phyloP scores from a whole-genome alignment of 2,329 filamentous ascomycete genomes.

The Aspergillus sojae region DNA sequence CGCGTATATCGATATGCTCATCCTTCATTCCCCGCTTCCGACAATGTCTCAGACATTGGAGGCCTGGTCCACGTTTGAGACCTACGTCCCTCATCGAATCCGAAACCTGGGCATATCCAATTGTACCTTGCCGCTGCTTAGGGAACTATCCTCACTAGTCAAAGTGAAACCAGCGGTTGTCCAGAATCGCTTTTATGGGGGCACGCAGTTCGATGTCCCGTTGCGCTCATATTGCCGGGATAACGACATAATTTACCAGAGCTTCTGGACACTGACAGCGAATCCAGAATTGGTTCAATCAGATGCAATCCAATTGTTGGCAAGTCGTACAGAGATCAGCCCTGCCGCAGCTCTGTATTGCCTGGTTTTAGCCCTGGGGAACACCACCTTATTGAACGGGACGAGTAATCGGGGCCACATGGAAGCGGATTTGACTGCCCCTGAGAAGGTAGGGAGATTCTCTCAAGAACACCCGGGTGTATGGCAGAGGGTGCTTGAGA shows the following conservation, averaged over 20 bases:
- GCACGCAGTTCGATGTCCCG: conserved; percentile 61
- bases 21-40: conserved; percentile 61
- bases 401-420: conserved; percentile 57
- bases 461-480: conserved; percentile 48
- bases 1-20: conserved; percentile 59
- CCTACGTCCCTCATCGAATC: conserved; percentile 66
- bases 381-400: conserved; percentile 57
- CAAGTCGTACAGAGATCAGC: conserved; percentile 45
- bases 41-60: conserved; percentile 57
- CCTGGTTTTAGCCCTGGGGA: conserved; percentile 57
- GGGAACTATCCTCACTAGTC: conserved; percentile 50
- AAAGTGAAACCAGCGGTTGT: conserved; percentile 63
- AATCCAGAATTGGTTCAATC: conserved; percentile 56
- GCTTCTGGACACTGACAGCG: conserved; percentile 64
- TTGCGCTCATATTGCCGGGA: conserved; percentile 61
- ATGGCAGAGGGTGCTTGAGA: conserved; percentile 54
- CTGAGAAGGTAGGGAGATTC: conserved; percentile 46
- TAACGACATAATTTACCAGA: conserved; percentile 58
- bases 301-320: conserved; percentile 54
- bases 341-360: conserved; percentile 56
- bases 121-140: conserved; percentile 60
- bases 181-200: conserved; percentile 72
- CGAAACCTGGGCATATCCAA: conserved; percentile 77
- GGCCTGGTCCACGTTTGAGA: conserved; percentile 68
- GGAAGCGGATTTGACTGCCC: conserved; percentile 53